phyloP scores from a whole-genome alignment of 495 filamentous ascomycete species.

The Hypoxylon cercidicola region DNA sequence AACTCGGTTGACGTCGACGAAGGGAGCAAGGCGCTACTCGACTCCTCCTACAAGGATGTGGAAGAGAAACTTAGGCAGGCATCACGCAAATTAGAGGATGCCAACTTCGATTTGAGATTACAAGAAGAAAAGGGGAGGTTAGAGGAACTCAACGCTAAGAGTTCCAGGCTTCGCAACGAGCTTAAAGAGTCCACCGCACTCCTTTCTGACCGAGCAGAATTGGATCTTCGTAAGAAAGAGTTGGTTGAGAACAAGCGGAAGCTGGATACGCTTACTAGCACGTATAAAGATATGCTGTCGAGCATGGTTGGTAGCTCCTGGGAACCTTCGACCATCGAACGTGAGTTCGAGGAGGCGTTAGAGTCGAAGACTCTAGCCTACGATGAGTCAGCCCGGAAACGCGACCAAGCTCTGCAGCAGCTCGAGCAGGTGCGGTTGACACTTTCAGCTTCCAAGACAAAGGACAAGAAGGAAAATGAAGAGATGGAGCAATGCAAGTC shows the following conservation, averaged over 20 bases:
- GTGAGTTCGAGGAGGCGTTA: slow-evolving; percentile 73
- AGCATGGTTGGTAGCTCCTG: slow-evolving; percentile 70
- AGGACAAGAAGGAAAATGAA: slow-evolving; percentile 68
- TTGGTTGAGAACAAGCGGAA: slow-evolving; percentile 74
- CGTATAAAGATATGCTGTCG: slow-evolving; percentile 75
- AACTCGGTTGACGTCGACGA: slow-evolving; percentile 82
- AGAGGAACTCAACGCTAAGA: slow-evolving; percentile 72
- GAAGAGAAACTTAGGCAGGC: slow-evolving; percentile 68
- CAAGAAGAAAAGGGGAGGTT: slow-evolving; percentile 69
- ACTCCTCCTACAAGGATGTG: slow-evolving; percentile 76
- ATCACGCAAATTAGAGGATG: slow-evolving; percentile 67
- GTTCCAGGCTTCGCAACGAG: slow-evolving; percentile 74
- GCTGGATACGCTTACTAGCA: slow-evolving; percentile 77
- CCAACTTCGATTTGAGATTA: slow-evolving; percentile 75
- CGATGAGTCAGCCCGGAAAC: slow-evolving; percentile 69
- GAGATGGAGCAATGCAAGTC: slow-evolving; percentile 70
- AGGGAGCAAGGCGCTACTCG: slow-evolving; percentile 77
- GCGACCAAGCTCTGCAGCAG: slow-evolving; percentile 75
- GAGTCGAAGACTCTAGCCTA: slow-evolving; percentile 63
- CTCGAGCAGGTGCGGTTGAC: slow-evolving; percentile 82
- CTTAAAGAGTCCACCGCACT: slow-evolving; percentile 81
- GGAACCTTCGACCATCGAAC: slow-evolving; percentile 75
- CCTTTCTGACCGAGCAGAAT: slow-evolving; percentile 78
- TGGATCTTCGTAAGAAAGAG: slow-evolving; percentile 82
- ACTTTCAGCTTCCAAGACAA: slow-evolving; percentile 70